Evolutionary conservation across 768 basidiomycete species (phyloP).

Genomic region (Russula sp.): DNA sequence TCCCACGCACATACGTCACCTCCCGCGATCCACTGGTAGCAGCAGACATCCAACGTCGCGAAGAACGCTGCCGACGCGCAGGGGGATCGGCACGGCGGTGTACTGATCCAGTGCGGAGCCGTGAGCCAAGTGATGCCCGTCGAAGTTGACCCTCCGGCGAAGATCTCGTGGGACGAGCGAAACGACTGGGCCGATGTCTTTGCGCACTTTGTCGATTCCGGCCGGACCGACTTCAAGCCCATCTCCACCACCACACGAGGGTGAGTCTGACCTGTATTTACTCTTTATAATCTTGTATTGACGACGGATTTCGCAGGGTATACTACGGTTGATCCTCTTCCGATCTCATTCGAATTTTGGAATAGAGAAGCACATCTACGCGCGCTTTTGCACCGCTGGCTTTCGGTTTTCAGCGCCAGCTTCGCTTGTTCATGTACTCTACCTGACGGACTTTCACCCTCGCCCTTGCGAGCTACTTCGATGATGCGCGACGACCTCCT

Average conservation of each 20-base stretch:
- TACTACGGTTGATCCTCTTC: slow-evolving; percentile 27
- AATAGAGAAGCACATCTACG: slow-evolving; percentile 19
- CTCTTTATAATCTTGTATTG: background rate
- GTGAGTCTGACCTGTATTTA: slow-evolving; percentile 44
- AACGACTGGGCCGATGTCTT: slow-evolving; percentile 73
- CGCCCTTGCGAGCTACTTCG: slow-evolving; percentile 8
- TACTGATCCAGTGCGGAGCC: slow-evolving; percentile 72
- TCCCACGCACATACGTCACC: slow-evolving; percentile 66
- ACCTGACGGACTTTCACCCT: slow-evolving; percentile 10
- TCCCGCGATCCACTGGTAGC: slow-evolving; percentile 66
- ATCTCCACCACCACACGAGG: slow-evolving; percentile 73
- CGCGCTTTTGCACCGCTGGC: slow-evolving; percentile 12
- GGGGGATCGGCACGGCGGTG: slow-evolving; percentile 79
- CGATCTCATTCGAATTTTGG: slow-evolving; percentile 13
- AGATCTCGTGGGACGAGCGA: slow-evolving; percentile 71
- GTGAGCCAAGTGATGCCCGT: slow-evolving; percentile 84
- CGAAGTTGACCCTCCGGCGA: slow-evolving; percentile 74
- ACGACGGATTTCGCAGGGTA: slow-evolving; percentile 22
- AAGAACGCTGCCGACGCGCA: slow-evolving; percentile 69
- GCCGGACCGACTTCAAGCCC: slow-evolving; percentile 77
- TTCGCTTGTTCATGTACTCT: background rate
- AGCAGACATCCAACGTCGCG: slow-evolving; percentile 73
- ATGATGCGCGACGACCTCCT: background rate
- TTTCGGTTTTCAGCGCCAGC: slow-evolving; percentile 18
- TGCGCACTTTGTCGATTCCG: slow-evolving; percentile 66